These are phyloP conservation scores for Dimargaris cristalligena DNA, from an alignment of 192 early-diverging fungal species.

Conservation along the genomic window DNA sequence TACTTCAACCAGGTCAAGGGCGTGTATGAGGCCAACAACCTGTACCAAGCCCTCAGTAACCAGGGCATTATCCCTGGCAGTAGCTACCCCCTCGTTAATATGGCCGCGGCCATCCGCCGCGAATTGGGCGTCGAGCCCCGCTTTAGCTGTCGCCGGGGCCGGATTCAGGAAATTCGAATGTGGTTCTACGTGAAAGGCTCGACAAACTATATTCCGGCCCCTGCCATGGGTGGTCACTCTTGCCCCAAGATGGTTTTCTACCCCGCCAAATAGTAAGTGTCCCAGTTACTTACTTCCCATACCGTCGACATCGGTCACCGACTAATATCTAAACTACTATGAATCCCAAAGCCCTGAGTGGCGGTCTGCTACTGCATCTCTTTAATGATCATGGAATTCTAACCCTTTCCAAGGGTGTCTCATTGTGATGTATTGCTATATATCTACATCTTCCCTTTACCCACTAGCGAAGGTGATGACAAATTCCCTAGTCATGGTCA, in stretches of 20 bases:
- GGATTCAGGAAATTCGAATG: conserved; percentile 24
- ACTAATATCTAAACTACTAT: no score
- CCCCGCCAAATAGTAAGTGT: no score
- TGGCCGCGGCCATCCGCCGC: neutral
- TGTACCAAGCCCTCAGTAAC: neutral
- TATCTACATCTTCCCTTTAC: no score
- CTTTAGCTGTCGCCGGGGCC: conserved; percentile 20
- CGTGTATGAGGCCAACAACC: neutral
- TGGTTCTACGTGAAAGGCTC: conserved; percentile 30
- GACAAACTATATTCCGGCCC: conserved; percentile 22
- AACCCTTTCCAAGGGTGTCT: no score
- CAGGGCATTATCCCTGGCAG: conserved; percentile 4
- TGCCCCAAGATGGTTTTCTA: conserved; percentile 11
- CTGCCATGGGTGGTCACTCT: conserved; percentile 21
- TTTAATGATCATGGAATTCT: no score
- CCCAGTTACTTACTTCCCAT: no score
- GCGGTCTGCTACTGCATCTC: no score
- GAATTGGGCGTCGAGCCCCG: conserved; percentile 27
- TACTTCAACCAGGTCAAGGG: neutral
- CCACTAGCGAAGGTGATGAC: no score
- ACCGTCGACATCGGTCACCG: no score
- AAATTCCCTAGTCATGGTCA: no score
- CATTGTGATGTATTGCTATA: no score
- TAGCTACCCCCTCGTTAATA: neutral
- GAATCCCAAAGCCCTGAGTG: no score